Evolutionary conservation across 345 rosid species (phyloP), one percentile per base, ranked within the genome.

Genomic region (Acer negundo): DNA sequence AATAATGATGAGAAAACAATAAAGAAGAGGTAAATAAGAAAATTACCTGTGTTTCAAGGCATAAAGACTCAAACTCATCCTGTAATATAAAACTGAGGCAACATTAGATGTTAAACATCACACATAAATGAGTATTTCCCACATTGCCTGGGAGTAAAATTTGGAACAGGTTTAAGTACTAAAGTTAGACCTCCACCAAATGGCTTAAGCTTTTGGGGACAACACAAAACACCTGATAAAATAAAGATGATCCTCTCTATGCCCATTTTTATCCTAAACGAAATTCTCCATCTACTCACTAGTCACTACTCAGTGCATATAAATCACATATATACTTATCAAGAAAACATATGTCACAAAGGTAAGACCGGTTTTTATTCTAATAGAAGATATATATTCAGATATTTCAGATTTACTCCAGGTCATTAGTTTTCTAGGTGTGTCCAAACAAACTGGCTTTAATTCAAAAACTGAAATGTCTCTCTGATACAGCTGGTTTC

Each of bases 51-150:
- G 80, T 65, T 83, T 89, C 90, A n/a, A 80, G 81, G 79, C 89
- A 90, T 38, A 80, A 75, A 63, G 87, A 83, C 77, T 91, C 89
- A 67, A 93, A 93, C 69, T 87, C 92, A 44, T 85, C 88, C 94
- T 91, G 92, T 49, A 73, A 82, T 69, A 86, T 77, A 58, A 68
- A 28, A 77, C 59, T 74, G 56, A 73, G 73, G 76, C 24, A 74
- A 58, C 23, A 73, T 55, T 6, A 53, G 49, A 69, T 0, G 55
- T 58, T n/a, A 75, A 53, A 42, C 24, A 24, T 24, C 20, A 22
- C 23, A n/a, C 62, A 3, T 11, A 55, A 12, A 53, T 61, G 23
- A 22, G 70, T 16, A 62, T 56, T 35, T 40, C 24, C 19, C 44
- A 72, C 24, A 7, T 47, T 15, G 7, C 22, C 9, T 13, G 31